Conservation (phyloP, 179 eudicot genomes). For the Carnegiea gigantea region DNA sequence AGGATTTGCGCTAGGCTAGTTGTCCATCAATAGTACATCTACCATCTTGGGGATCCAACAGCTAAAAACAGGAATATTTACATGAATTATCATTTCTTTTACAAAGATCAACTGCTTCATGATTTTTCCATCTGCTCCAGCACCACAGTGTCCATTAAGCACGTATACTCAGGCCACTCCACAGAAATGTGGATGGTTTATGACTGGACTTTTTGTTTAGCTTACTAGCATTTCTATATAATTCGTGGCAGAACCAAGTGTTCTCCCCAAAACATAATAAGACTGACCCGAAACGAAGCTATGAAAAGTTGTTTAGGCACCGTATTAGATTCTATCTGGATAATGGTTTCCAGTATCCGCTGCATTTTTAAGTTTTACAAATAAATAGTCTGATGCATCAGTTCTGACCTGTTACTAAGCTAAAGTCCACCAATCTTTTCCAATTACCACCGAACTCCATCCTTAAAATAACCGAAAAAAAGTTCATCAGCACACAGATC, state of each 20-base stretch:
- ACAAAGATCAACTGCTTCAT: not conserved
- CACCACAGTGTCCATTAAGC: not conserved
- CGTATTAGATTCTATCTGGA: not conserved
- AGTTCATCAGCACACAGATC: not conserved
- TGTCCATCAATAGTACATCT: no score
- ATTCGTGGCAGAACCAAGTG: not conserved
- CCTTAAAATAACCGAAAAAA: not conserved
- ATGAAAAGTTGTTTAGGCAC: not conserved
- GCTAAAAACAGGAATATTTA: no score
- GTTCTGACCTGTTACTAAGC: not conserved
- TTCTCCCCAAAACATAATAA: no score
- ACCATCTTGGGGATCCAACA: no score
- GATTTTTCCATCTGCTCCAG: not conserved
- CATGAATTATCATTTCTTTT: no score
- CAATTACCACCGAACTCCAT: conserved; percentile 3
- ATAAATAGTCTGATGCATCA: not conserved
- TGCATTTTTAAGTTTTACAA: not conserved
- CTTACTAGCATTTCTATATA: not conserved
- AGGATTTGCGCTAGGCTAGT: not conserved
- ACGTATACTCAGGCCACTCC: not conserved
- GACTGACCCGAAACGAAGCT: not conserved
- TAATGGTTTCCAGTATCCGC: not conserved
- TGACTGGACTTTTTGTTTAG: not conserved
- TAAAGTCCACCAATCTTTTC: not conserved
- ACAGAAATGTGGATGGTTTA: not conserved